Conservation (phyloP, 805 yeast genomes). For the Candida dendrica region DNA sequence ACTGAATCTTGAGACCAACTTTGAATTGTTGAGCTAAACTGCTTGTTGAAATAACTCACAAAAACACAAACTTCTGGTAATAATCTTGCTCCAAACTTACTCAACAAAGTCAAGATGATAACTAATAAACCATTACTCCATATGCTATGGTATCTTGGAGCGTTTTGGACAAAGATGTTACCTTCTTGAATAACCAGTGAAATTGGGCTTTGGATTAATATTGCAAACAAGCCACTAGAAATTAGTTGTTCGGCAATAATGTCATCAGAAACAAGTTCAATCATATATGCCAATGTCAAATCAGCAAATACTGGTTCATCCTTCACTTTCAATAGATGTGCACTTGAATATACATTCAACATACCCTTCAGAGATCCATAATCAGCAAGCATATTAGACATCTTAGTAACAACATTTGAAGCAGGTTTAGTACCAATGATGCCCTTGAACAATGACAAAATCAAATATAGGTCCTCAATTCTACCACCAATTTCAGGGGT, state of each 20-base stretch:
- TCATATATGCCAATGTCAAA: slow-evolving; percentile 56
- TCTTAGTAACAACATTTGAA: slow-evolving; percentile 35
- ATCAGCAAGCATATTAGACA: slow-evolving; percentile 47
- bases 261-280: slow-evolving; percentile 57
- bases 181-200: slow-evolving; percentile 65
- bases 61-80: slow-evolving; percentile 62
- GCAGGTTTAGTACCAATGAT: slow-evolving; percentile 45
- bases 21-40: slow-evolving; percentile 52
- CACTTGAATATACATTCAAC: slow-evolving; percentile 57
- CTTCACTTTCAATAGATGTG: slow-evolving; percentile 53
- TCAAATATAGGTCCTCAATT: slow-evolving; percentile 57
- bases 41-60: slow-evolving; percentile 54
- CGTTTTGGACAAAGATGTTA: slow-evolving; percentile 40
- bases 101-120: slow-evolving; percentile 50
- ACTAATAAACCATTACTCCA: slow-evolving; percentile 86
- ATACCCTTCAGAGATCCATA: slow-evolving; percentile 57
- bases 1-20: slow-evolving; percentile 63
- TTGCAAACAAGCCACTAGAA: slow-evolving; percentile 55
- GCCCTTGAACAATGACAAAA: slow-evolving; percentile 57
- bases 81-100: slow-evolving; percentile 55
- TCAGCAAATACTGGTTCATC: slow-evolving; percentile 70
- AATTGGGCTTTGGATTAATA: slow-evolving; percentile 67
- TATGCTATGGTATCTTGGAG: slow-evolving; percentile 59
- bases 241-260: slow-evolving; percentile 62
- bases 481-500: slow-evolving; percentile 33